Percentiles rank a stretch among this genome's conserved stretches.
Conservation (phyloP, 108 stramenopile genomes). For the Cylindrotheca fusiformis region DNA sequence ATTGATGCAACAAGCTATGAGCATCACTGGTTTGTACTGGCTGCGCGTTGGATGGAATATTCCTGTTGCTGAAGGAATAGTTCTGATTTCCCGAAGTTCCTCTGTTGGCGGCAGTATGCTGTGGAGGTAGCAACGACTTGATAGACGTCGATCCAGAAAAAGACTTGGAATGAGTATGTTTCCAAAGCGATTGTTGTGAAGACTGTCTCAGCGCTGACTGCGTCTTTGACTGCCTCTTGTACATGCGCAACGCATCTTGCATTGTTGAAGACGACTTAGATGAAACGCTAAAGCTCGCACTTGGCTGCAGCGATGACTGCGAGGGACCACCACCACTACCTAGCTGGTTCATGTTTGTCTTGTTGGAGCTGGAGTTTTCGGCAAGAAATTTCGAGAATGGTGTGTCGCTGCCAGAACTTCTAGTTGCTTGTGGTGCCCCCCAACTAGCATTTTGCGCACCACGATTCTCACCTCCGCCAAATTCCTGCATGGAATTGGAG, state of each 20-base stretch:
- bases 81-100: slow-evolving; percentile 11
- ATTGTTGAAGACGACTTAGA: slow-evolving; percentile 14
- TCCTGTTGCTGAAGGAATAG: not conserved
- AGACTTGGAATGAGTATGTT: slow-evolving; percentile 8
- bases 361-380: not conserved
- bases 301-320: not conserved
- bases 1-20: slow-evolving; percentile 28
- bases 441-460: slow-evolving; percentile 6
- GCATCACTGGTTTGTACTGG: slow-evolving; percentile 2
- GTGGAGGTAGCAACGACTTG: slow-evolving; percentile 20
- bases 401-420: not conserved
- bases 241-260: slow-evolving; percentile 23
- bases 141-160: not conserved
- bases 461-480: no score
- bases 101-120: slow-evolving; percentile 2
- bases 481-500: no score
- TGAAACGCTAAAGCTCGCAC: not conserved
- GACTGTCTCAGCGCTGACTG: slow-evolving; percentile 24
- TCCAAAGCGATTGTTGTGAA: slow-evolving; percentile 16
- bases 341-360: not conserved
- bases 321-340: not conserved
- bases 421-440: not conserved
- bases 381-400: not conserved
- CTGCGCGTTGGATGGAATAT: not conserved
- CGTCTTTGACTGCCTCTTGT: slow-evolving; percentile 20